Evolutionary conservation across 2,329 filamentous ascomycete species (phyloP).

Genomic region (Fusarium zealandicum): DNA sequence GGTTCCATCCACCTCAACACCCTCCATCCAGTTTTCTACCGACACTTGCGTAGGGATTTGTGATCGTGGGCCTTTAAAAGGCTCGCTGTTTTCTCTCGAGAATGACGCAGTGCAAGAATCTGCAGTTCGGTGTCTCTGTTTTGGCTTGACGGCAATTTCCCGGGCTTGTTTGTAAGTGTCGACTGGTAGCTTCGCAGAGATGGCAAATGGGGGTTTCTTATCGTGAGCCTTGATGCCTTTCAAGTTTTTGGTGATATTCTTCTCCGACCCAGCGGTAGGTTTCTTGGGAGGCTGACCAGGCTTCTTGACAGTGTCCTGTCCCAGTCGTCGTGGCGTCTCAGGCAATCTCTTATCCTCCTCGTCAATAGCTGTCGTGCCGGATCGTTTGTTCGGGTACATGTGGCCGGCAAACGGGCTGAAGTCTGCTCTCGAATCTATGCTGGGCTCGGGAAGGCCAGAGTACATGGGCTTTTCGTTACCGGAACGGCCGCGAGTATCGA

Average conservation of each 20-base stretch:
- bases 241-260: neutral
- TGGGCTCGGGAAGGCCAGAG: neutral
- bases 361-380: constrained; percentile 1
- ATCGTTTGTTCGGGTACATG: constrained; percentile 25
- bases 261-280: neutral
- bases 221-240: neutral
- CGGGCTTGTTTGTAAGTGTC: neutral
- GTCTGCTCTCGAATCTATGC: neutral
- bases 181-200: neutral
- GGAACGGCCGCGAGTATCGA: constrained; percentile 6
- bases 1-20: neutral
- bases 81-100: neutral
- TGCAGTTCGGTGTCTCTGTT: neutral
- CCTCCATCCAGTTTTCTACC: constrained; percentile 13
- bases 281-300: neutral
- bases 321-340: neutral
- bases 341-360: neutral
- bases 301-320: neutral
- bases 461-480: constrained; percentile 20
- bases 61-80: neutral
- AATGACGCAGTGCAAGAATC: neutral
- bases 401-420: constrained; percentile 30
- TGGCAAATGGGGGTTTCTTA: neutral
- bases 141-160: neutral
- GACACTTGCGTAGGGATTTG: neutral